phyloP scores from a whole-genome alignment of 1,284 basidiomycete genomes.

The Rhodotorula glutinis region DNA sequence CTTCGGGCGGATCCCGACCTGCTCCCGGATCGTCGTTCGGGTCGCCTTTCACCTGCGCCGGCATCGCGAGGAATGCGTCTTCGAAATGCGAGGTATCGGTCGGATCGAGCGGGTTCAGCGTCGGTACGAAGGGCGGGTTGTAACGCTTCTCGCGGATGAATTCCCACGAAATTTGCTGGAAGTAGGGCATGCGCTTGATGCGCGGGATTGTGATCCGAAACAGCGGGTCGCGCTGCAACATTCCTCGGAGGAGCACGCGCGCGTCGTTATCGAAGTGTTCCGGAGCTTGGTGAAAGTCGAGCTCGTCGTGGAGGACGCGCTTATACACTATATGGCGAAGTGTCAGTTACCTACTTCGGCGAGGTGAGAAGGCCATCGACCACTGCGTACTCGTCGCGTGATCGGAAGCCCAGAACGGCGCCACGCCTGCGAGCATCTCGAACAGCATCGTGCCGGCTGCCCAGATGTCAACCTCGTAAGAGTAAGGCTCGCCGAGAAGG shows the following conservation, averaged over 20 bases:
- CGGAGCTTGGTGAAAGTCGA: slow-evolving; percentile 64
- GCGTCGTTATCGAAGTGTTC: slow-evolving; percentile 88
- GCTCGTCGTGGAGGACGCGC: slow-evolving; percentile 77
- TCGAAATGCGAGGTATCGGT: slow-evolving; percentile 98
- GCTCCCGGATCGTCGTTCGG: slow-evolving; percentile 22
- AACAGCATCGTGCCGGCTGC: slow-evolving; percentile 94
- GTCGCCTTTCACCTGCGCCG: slow-evolving; percentile 20
- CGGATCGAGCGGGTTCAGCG: slow-evolving; percentile 86
- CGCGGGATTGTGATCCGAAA: slow-evolving; percentile 86
- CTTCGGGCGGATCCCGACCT: slow-evolving; percentile 52
- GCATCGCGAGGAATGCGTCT: slow-evolving; percentile 71
- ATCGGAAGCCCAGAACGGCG: slow-evolving; percentile 89
- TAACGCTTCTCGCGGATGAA: slow-evolving; percentile 24
- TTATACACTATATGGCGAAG: slow-evolving; percentile 63
- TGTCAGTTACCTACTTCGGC: background rate
- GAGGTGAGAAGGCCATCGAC: background rate
- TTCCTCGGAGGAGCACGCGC: slow-evolving; percentile 86
- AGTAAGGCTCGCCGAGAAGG: slow-evolving; percentile 83
- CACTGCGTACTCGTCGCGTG: slow-evolving; percentile 65
- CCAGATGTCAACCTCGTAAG: slow-evolving; percentile 96
- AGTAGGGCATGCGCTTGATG: slow-evolving; percentile 88
- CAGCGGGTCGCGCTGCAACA: slow-evolving; percentile 85
- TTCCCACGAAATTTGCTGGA: slow-evolving; percentile 69
- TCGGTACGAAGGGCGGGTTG: slow-evolving; percentile 95
- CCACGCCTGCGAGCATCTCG: slow-evolving; percentile 85